phyloP scores from a whole-genome alignment of 208 protist species.

The Trypanosoma platydactyli region DNA sequence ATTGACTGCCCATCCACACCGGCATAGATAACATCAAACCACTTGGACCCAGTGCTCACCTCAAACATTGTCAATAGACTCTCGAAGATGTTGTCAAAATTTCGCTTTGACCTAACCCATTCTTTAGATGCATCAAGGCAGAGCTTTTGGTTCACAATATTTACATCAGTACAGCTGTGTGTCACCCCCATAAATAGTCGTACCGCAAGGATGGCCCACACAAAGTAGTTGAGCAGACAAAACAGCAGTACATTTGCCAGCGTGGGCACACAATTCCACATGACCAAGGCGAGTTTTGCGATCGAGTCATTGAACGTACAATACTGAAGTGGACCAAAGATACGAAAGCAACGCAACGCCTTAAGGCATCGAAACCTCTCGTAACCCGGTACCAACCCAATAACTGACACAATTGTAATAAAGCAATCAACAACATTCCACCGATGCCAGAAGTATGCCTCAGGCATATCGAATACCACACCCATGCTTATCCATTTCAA shows the following conservation, averaged over 20 bases:
- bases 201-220: constrained; percentile 92
- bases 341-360: constrained; percentile 83
- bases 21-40: constrained; percentile 85
- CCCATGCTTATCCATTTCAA: constrained; percentile 88
- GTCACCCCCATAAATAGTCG: constrained; percentile 90
- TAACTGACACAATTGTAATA: constrained; percentile 84
- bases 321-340: constrained; percentile 69
- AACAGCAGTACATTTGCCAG: constrained; percentile 85
- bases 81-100: constrained; percentile 91
- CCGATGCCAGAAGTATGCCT: constrained; percentile 85
- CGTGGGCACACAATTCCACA: constrained; percentile 81
- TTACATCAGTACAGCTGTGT: constrained; percentile 61
- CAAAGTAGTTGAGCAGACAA: constrained; percentile 89
- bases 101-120: constrained; percentile 57
- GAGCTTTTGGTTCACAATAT: constrained; percentile 41
- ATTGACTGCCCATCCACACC: constrained; percentile 73
- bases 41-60: constrained; percentile 87
- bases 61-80: constrained; percentile 90
- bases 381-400: constrained; percentile 49
- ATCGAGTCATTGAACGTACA: constrained; percentile 64
- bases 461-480: constrained; percentile 65
- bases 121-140: constrained; percentile 34
- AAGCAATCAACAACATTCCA: constrained; percentile 92
- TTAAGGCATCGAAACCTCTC: constrained; percentile 72
- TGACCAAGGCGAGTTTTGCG: constrained; percentile 53